phyloP scores from a whole-genome alignment of 2,329 filamentous ascomycete genomes.

The Helminthosporium solani region DNA sequence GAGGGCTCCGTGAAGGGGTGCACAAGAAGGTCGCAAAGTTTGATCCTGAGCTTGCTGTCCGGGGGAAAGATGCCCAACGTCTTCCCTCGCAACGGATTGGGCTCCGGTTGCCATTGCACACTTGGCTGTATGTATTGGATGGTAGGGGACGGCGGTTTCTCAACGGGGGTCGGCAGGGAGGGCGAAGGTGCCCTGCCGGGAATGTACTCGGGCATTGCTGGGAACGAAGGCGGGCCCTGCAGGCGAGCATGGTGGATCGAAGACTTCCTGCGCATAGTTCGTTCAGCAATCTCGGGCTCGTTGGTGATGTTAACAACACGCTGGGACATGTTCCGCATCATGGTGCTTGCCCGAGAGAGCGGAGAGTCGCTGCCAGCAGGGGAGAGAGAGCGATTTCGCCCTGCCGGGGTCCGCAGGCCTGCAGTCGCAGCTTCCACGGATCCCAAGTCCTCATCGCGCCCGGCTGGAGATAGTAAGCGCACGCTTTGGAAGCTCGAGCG shows the following conservation, averaged over 20 bases:
- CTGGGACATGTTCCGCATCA: conserved; percentile 77
- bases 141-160: conserved; percentile 43
- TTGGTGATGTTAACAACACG: conserved; percentile 97
- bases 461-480: conserved; percentile 51
- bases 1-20: conserved; percentile 83
- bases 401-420: conserved; percentile 28
- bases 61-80: conserved; percentile 82
- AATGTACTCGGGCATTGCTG: conserved; percentile 53
- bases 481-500: conserved; percentile 57
- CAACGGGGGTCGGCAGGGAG: conserved; percentile 28
- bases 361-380: conserved; percentile 49
- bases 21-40: conserved; percentile 79
- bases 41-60: conserved; percentile 70
- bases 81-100: conserved; percentile 83
- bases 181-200: conserved; percentile 44
- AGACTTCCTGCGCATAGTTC: conserved; percentile 64
- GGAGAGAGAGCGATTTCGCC: conserved; percentile 54
- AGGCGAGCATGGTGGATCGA: conserved; percentile 56
- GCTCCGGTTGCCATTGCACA: conserved; percentile 45
- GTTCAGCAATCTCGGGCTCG: conserved; percentile 80
- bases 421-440: conserved; percentile 56
- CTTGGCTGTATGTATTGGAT: conserved; percentile 13
- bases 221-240: conserved; percentile 54
- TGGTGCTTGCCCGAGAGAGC: conserved; percentile 51
- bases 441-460: conserved; percentile 61